A percentile compares a stretch with the other conserved stretches of the same genome.
Conservation (phyloP, 805 yeast species). For the Candida wancherniae region DNA sequence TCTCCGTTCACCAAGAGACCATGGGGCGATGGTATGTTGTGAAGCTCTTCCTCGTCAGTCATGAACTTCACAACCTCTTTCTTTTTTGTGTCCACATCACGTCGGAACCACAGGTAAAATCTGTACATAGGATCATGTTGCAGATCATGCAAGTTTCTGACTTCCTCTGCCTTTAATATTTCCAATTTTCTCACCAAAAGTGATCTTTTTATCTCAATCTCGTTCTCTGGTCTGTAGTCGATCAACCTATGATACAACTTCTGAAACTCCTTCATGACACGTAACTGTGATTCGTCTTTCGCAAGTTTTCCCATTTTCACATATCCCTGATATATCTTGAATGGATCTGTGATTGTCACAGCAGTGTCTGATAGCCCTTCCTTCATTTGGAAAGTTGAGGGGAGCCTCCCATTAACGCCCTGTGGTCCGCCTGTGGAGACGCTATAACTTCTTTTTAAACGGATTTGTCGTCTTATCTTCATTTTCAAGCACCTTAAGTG, state of each 20-base stretch:
- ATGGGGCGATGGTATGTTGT: conserved; percentile 53
- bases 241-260: conserved; percentile 52
- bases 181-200: conserved; percentile 32
- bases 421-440: conserved; percentile 25
- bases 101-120: conserved; percentile 19
- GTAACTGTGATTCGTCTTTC: conserved; percentile 55
- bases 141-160: conserved; percentile 16
- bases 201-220: conserved; percentile 41
- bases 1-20: conserved; percentile 62
- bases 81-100: conserved; percentile 24
- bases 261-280: conserved; percentile 60
- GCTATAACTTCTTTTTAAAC: too few species aligned
- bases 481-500: too few species aligned
- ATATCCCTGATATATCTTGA: conserved; percentile 49
- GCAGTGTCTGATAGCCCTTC: conserved; percentile 1
- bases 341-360: conserved; percentile 59
- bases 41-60: conserved; percentile 58
- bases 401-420: conserved; percentile 37
- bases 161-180: conserved; percentile 26
- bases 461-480: too few species aligned
- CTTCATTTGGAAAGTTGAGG: conserved; percentile 10
- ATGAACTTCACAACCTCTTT: conserved; percentile 45
- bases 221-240: conserved; percentile 55
- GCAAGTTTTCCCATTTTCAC: conserved; percentile 47
- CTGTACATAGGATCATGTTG: conserved; percentile 5